phyloP scores from a whole-genome alignment of 805 yeast species.

The Alloascoidea africana region DNA sequence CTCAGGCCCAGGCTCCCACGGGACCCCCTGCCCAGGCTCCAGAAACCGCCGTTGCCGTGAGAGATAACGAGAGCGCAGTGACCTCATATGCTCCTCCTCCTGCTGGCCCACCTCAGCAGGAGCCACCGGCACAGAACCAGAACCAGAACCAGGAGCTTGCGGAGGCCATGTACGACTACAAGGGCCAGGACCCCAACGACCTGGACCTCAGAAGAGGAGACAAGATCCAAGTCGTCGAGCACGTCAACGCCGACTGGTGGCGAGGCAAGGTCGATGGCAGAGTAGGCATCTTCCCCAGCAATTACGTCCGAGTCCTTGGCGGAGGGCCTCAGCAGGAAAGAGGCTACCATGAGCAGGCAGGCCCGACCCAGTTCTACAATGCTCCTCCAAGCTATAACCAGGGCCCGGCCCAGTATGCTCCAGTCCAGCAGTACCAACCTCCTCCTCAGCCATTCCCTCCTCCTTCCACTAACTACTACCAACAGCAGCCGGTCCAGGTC shows the following conservation, averaged over 20 bases:
- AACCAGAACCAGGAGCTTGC: slow-evolving; percentile 22
- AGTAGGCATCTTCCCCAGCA: slow-evolving; percentile 81
- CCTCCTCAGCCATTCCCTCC: slow-evolving; percentile 31
- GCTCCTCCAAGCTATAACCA: slow-evolving; percentile 6
- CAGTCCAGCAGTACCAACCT: slow-evolving; percentile 9
- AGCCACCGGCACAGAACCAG: slow-evolving; percentile 15
- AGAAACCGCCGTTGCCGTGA: slow-evolving; percentile 5
- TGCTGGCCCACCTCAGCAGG: slow-evolving; percentile 10
- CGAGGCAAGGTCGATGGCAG: slow-evolving; percentile 47
- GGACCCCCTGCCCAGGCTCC: slow-evolving; percentile 1
- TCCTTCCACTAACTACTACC: slow-evolving; percentile 30
- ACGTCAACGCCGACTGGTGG: slow-evolving; percentile 83
- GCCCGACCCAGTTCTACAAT: slow-evolving; percentile 6
- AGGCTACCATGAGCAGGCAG: slow-evolving; percentile 9
- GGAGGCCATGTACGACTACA: slow-evolving; percentile 63
- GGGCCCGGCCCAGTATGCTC: slow-evolving; percentile 4
- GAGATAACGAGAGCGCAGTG: slow-evolving; percentile 1
- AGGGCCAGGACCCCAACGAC: slow-evolving; percentile 66
- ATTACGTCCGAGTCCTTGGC: slow-evolving; percentile 46
- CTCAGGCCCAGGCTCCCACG: slow-evolving; percentile 10
- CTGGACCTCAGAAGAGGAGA: slow-evolving; percentile 51
- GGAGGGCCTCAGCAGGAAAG: slow-evolving; percentile 5
- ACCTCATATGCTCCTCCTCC: slow-evolving; percentile 11
- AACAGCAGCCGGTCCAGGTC: slow-evolving; percentile 11
- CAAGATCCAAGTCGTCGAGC: slow-evolving; percentile 53